Evolutionary conservation across 176 grass and related monocot genomes (phyloP), one percentile per base, ranked within the genome.

Genomic region (Tuctoria greenei): DNA sequence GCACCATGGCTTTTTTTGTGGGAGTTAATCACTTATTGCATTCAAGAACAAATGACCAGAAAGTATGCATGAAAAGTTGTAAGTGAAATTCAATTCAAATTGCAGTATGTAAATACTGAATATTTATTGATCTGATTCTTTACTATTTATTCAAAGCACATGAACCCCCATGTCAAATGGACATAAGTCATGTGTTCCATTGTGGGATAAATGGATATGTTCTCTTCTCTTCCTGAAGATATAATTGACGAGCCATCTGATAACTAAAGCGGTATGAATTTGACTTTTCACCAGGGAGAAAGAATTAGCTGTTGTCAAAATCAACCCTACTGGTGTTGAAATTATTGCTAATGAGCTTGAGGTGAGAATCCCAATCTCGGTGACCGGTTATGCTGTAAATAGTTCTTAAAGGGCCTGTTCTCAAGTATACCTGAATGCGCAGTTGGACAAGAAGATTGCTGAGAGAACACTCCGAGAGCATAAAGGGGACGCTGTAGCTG

Each of bases 401-500:
- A 62, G 4, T 42, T 61, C 6, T 45, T 10, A 56, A 57, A 8
- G 57, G 11, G 0, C 46, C 23, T 4, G 1, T 66, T 65, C 54
- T 73, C 9, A 86, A 61, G 3, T 49, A n/a, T 69, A 50, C 79
- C 18, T 83, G 38, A 65, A 70, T 44, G 41, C 88, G 62, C 83
- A 95, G 95, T 64, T 95, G 87, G 95, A 99, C 82, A 99, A 92
- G 87, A 95, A 92, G 86, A 86, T 92, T 21, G 95, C 95, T 27
- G 95, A 99, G 77, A 95, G 84, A 86, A 95, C 89, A 28, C 82
- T 99, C 3, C 85, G 95, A 25, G 95, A 99, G 82, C 91, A 99
- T 69, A 99, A 99, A 78, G 95, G 95, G 0, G 89, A 95, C n/a
- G 91, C 89, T 27, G 95, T 99, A 71, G 89, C 95, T 57, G 92